phyloP scores from a whole-genome alignment of 2,329 filamentous ascomycete genomes.

The Alternaria hordeiaustralica region DNA sequence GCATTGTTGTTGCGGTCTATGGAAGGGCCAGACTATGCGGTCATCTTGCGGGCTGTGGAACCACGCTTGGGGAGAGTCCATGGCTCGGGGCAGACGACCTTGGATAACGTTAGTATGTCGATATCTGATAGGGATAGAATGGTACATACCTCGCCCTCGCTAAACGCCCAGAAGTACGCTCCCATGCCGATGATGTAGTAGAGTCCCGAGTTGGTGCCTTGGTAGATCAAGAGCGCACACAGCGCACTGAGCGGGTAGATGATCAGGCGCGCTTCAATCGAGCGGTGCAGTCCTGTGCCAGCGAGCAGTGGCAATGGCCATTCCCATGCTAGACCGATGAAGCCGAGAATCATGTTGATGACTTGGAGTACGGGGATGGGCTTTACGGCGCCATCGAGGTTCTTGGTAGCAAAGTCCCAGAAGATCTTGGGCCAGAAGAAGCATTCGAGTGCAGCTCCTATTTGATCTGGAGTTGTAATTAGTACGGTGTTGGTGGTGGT shows the following conservation, averaged over 20 bases:
- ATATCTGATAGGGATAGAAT: neutral
- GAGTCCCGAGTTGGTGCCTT: slow-evolving; percentile 87
- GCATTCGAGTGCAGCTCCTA: slow-evolving; percentile 79
- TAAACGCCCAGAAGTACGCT: slow-evolving; percentile 97
- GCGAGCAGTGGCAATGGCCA: slow-evolving; percentile 83
- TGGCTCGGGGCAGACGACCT: slow-evolving; percentile 58
- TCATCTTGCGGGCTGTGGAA: slow-evolving; percentile 29
- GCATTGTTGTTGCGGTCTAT: neutral
- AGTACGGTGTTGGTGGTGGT: neutral
- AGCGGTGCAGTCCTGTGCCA: slow-evolving; percentile 79
- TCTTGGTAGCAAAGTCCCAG: slow-evolving; percentile 94
- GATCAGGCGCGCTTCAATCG: slow-evolving; percentile 83
- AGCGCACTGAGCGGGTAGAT: slow-evolving; percentile 81
- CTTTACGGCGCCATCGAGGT: slow-evolving; percentile 83
- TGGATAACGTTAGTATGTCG: slow-evolving; percentile 16
- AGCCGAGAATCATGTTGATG: slow-evolving; percentile 83
- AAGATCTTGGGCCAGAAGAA: slow-evolving; percentile 99
- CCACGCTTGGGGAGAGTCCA: slow-evolving; percentile 59
- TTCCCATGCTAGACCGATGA: slow-evolving; percentile 83
- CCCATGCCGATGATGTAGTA: slow-evolving; percentile 88
- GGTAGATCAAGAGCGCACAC: slow-evolving; percentile 80
- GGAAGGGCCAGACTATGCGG: slow-evolving; percentile 15
- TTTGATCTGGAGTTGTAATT: slow-evolving; percentile 69
- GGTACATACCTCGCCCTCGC: slow-evolving; percentile 86
- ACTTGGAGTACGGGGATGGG: slow-evolving; percentile 89